phyloP scores from a whole-genome alignment of 805 yeast genomes.

The Sugiyamaella floridensis region DNA sequence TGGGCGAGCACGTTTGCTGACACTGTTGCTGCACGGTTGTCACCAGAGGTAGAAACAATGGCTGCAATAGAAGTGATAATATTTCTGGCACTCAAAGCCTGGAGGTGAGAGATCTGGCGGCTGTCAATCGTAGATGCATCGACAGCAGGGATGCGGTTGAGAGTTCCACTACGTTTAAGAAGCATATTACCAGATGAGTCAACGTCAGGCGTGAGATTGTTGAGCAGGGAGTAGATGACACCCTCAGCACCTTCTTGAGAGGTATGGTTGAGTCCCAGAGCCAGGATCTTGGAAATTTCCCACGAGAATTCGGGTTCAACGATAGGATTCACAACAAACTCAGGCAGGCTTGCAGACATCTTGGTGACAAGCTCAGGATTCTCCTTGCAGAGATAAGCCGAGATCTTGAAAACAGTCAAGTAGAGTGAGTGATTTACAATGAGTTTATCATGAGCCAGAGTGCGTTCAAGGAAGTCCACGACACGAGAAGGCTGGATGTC shows the following conservation, averaged over 20 bases:
- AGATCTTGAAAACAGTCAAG: constrained; percentile 46
- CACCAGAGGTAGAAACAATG: constrained; percentile 59
- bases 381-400: constrained; percentile 42
- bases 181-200: constrained; percentile 11
- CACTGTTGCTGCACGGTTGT: constrained; percentile 65
- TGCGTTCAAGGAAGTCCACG: constrained; percentile 41
- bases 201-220: constrained; percentile 53
- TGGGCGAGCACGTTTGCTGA: constrained; percentile 79
- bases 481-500: constrained; percentile 40
- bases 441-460: constrained; percentile 47
- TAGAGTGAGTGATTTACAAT: constrained; percentile 49
- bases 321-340: constrained; percentile 42
- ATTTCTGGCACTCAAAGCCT: constrained; percentile 44
- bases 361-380: constrained; percentile 26
- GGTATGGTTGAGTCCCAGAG: constrained; percentile 57
- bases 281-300: constrained; percentile 50
- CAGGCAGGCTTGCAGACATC: constrained; percentile 35
- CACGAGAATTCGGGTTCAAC: constrained; percentile 43
- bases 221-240: constrained; percentile 75
- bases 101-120: constrained; percentile 7
- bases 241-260: constrained; percentile 81
- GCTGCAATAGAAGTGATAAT: constrained; percentile 62
- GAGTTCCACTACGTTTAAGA: constrained; percentile 5
- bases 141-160: constrained; percentile 25
- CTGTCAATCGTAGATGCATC: constrained; percentile 23